Conservation (phyloP, 306 rosid genomes). For the Medicago arabica region DNA sequence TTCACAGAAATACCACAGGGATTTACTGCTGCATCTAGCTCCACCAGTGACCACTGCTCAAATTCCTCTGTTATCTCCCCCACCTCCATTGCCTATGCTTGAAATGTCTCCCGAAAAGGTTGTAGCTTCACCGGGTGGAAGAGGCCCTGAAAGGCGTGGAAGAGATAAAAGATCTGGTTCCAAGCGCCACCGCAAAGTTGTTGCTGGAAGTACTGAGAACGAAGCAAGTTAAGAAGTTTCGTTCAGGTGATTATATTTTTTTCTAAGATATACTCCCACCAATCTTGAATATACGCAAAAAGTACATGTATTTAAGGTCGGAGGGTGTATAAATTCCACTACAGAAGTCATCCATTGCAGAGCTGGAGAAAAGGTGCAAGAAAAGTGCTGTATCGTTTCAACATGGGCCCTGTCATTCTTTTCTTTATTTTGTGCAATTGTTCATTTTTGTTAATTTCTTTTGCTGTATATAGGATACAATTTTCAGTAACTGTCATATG, state of each 20-base stretch:
- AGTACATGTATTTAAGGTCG: background rate
- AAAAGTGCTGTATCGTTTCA: slow-evolving; percentile 49
- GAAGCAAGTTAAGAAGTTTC: slow-evolving; percentile 59
- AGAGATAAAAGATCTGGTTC: slow-evolving; percentile 65
- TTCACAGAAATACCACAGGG: slow-evolving; percentile 84
- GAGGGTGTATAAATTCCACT: slow-evolving; percentile 39
- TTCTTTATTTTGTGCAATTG: slow-evolving; percentile 38
- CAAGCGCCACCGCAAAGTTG: slow-evolving; percentile 80
- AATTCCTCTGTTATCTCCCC: slow-evolving; percentile 46
- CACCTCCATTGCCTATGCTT: slow-evolving; percentile 41
- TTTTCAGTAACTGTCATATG: slow-evolving; percentile 49
- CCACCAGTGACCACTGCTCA: slow-evolving; percentile 37
- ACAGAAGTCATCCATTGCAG: slow-evolving; percentile 43
- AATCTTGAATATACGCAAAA: no score
- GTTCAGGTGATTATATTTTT: slow-evolving; percentile 44
- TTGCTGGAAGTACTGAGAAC: slow-evolving; percentile 54
- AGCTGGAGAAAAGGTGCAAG: slow-evolving; percentile 54
- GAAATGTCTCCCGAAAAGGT: slow-evolving; percentile 41
- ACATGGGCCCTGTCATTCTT: slow-evolving; percentile 47
- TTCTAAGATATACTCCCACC: slow-evolving; percentile 37
- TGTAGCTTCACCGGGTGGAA: slow-evolving; percentile 43
- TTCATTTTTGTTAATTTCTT: slow-evolving; percentile 48
- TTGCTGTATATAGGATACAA: slow-evolving; percentile 60
- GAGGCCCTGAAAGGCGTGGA: slow-evolving; percentile 55
- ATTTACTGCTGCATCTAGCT: slow-evolving; percentile 56